A percentile compares a stretch with the other conserved stretches of the same genome.
These are phyloP conservation scores for Phlebiopsis gigantea DNA, from an alignment of 768 basidiomycete species.

Conservation along the genomic window DNA sequence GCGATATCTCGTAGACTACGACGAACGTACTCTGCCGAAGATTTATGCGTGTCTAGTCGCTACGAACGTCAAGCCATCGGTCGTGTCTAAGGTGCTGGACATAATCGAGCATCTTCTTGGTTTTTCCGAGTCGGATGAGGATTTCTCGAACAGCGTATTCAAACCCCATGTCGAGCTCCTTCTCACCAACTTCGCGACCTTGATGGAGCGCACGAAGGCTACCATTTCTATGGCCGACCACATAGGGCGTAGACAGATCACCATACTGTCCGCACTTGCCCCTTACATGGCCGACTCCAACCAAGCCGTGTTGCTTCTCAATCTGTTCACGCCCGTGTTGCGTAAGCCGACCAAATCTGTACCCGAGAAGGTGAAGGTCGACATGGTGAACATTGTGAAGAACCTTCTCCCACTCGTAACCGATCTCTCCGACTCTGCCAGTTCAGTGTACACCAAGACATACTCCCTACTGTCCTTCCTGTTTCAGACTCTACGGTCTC, in stretches of 20 bases:
- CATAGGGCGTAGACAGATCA: constrained; percentile 76
- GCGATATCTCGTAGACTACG: constrained; percentile 64
- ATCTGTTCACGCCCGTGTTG: constrained; percentile 73
- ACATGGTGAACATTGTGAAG: constrained; percentile 68
- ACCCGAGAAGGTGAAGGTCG: constrained; percentile 81
- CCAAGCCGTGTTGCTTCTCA: constrained; percentile 70
- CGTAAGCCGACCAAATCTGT: constrained; percentile 71
- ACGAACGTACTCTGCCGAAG: constrained; percentile 64
- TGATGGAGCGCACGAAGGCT: constrained; percentile 62
- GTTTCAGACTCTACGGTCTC: constrained; percentile 71
- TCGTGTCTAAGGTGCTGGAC: constrained; percentile 79
- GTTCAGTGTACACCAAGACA: constrained; percentile 41
- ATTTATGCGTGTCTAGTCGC: constrained; percentile 79
- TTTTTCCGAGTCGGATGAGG: constrained; percentile 45
- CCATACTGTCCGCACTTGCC: constrained; percentile 74
- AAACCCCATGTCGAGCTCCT: constrained; percentile 68
- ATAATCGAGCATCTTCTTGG: constrained; percentile 69
- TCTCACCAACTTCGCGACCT: constrained; percentile 61
- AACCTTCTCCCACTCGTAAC: constrained; percentile 64
- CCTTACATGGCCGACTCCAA: constrained; percentile 61
- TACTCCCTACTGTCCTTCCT: constrained; percentile 69
- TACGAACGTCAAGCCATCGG: constrained; percentile 80
- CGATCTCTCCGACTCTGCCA: constrained; percentile 44
- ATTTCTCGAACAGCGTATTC: constrained; percentile 48
- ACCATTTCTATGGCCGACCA: constrained; percentile 46